These are phyloP conservation scores for Glarea lozoyensis DNA, from an alignment of 495 filamentous ascomycete genomes.

Conservation along the genomic window DNA sequence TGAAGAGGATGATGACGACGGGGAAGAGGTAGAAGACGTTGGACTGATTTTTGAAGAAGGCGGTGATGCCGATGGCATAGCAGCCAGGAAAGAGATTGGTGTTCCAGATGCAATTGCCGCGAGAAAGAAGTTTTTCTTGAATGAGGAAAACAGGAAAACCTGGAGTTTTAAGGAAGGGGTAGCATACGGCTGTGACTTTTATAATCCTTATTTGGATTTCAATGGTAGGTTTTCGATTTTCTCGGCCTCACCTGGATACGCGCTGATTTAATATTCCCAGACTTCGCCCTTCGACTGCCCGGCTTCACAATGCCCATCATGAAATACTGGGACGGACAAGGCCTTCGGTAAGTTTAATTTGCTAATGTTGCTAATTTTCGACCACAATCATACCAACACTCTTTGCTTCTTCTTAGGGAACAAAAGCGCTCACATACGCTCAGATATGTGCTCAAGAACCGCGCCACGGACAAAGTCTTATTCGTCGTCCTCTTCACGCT, in stretches of 20 bases:
- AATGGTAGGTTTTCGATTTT: constrained; percentile 36
- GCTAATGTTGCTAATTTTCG: too few relatives aligned
- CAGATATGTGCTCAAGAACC: constrained; percentile 83
- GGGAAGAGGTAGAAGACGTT: constrained; percentile 25
- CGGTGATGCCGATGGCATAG: constrained; percentile 49
- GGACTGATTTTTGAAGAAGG: constrained; percentile 59
- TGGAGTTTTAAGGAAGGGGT: constrained; percentile 40
- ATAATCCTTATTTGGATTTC: constrained; percentile 87
- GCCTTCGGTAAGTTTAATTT: constrained; percentile 26
- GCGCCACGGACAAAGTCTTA: constrained; percentile 56
- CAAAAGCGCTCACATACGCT: constrained; percentile 52
- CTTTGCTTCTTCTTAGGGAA: constrained; percentile 13
- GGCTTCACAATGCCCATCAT: constrained; percentile 69
- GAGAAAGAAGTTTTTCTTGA: constrained; percentile 58
- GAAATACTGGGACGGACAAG: constrained; percentile 74
- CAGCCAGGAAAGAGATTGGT: constrained; percentile 33
- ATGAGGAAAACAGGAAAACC: constrained; percentile 36
- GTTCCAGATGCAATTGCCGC: constrained; percentile 44
- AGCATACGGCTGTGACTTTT: constrained; percentile 74
- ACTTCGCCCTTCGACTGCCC: constrained; percentile 72
- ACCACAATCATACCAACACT: constrained; percentile 1
- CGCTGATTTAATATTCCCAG: constrained; percentile 22
- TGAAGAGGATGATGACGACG: constrained; percentile 27
- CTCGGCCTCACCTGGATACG: neutral
- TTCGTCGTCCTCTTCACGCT: constrained; percentile 74